Percentiles rank a stretch among this genome's conserved stretches.
These are phyloP conservation scores for Suillus brevipes DNA, from an alignment of 768 basidiomycete genomes.

Conservation along the genomic window DNA sequence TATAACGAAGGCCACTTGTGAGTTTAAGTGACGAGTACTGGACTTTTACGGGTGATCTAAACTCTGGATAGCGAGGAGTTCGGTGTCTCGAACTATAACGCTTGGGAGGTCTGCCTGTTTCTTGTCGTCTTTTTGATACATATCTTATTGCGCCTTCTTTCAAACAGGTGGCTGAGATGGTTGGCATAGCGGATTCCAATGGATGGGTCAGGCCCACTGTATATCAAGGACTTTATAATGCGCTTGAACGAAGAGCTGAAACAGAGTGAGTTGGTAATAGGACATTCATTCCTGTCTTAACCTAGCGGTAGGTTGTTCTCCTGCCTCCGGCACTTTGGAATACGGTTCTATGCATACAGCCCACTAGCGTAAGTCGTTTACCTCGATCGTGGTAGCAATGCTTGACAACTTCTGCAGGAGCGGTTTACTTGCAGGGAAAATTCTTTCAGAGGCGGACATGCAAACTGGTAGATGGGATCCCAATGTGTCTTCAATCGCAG, in stretches of 20 bases:
- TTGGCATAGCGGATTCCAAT: constrained; percentile 40
- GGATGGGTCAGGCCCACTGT: constrained; percentile 50
- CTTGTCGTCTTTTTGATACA: not conserved
- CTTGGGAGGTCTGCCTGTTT: constrained; percentile 32
- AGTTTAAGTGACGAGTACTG: constrained; percentile 14
- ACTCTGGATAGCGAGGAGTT: constrained; percentile 15
- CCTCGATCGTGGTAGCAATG: not conserved
- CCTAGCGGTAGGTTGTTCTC: constrained; percentile 32
- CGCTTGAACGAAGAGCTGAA: constrained; percentile 43
- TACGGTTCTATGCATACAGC: constrained; percentile 39
- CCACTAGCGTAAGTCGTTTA: constrained; percentile 19
- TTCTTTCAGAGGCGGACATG: constrained; percentile 12
- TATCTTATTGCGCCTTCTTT: not conserved
- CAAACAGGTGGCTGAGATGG: constrained; percentile 43
- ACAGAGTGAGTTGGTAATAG: constrained; percentile 25
- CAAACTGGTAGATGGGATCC: constrained; percentile 16
- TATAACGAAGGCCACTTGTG: constrained; percentile 53
- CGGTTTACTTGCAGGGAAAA: constrained; percentile 13
- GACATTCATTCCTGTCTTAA: not conserved
- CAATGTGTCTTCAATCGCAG: constrained; percentile 6
- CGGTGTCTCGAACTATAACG: constrained; percentile 16
- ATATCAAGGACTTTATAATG: constrained; percentile 52
- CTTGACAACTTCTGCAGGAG: not conserved
- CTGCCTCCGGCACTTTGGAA: constrained; percentile 41
- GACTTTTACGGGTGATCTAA: not conserved